Percentiles rank a stretch among this genome's conserved stretches.
phyloP scores from a whole-genome alignment of 176 grass and related monocot species.

The Otatea glauca region DNA sequence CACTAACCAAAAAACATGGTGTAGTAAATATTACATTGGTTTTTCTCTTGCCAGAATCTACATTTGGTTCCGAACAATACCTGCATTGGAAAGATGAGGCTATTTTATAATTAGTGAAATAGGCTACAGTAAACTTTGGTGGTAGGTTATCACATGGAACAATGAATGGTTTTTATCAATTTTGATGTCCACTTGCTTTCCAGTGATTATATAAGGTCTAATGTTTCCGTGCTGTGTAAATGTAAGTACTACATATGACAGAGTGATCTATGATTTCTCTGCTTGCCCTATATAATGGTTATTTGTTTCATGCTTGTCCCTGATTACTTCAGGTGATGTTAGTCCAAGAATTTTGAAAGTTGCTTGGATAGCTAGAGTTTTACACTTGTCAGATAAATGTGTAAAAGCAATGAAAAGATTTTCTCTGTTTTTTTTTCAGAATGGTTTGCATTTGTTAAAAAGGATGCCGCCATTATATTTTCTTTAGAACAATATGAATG shows the following conservation, averaged over 20 bases:
- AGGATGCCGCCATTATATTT: neutral
- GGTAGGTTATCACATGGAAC: neutral
- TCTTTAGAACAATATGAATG: constrained; percentile 4
- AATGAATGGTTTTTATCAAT: constrained; percentile 9
- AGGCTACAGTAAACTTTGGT: neutral
- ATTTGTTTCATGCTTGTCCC: constrained; percentile 34
- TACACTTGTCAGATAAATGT: constrained; percentile 25
- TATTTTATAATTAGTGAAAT: constrained; percentile 8
- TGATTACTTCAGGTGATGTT: constrained; percentile 20
- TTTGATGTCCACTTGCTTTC: constrained; percentile 28
- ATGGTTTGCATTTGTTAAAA: constrained; percentile 31
- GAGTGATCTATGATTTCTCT: neutral
- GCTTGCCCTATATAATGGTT: neutral
- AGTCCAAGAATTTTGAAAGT: constrained; percentile 5
- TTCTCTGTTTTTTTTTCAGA: neutral
- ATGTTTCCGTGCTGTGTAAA: neutral
- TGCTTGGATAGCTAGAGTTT: neutral
- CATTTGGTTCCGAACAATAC: constrained; percentile 7
- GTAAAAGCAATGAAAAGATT: neutral
- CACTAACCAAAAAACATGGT: neutral
- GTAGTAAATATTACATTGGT: neutral
- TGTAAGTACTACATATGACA: neutral
- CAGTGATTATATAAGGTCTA: neutral
- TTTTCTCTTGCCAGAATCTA: constrained; percentile 27
- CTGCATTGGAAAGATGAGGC: neutral